These are phyloP conservation scores for Holtermannia corniformis DNA, from an alignment of 768 basidiomycete species.

Conservation along the genomic window DNA sequence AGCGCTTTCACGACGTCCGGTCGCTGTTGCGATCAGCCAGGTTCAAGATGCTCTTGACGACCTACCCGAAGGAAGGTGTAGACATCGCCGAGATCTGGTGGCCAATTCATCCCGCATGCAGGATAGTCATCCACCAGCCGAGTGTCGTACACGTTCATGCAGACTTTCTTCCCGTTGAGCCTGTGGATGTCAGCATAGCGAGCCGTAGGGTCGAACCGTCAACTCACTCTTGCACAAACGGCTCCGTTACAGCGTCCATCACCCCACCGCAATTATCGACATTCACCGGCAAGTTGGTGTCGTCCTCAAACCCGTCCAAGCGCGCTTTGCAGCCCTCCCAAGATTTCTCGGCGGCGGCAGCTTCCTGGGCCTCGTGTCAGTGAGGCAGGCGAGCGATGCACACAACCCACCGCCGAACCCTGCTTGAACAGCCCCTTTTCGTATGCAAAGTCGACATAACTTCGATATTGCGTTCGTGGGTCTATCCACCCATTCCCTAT, in stretches of 20 bases:
- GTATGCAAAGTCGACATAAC: constrained; percentile 77
- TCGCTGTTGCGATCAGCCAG: constrained; percentile 48
- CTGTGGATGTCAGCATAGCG: constrained; percentile 41
- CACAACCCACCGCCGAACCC: constrained; percentile 53
- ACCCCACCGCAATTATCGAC: constrained; percentile 55
- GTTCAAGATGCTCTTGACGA: constrained; percentile 6
- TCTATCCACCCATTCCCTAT: constrained; percentile 99
- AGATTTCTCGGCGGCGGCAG: constrained; percentile 51
- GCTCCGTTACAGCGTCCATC: constrained; percentile 43
- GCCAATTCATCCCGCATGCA: constrained; percentile 97
- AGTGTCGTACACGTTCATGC: constrained; percentile 91
- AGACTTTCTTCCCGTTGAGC: constrained; percentile 59
- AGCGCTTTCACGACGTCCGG: constrained; percentile 69
- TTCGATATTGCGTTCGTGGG: constrained; percentile 71
- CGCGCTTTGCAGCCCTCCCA: constrained; percentile 55
- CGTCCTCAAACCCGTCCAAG: constrained; percentile 36
- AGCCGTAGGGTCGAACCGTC: not conserved
- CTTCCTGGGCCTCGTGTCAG: constrained; percentile 45
- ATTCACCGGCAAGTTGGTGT: constrained; percentile 44
- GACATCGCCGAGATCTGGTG: constrained; percentile 67
- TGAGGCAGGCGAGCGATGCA: not conserved
- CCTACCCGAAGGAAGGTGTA: constrained; percentile 71
- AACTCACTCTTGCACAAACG: constrained; percentile 43
- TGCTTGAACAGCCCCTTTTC: constrained; percentile 67
- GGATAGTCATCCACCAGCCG: constrained; percentile 76